These are phyloP conservation scores for Vanilla planifolia DNA, from an alignment of 106 monocot species.

Conservation along the genomic window DNA sequence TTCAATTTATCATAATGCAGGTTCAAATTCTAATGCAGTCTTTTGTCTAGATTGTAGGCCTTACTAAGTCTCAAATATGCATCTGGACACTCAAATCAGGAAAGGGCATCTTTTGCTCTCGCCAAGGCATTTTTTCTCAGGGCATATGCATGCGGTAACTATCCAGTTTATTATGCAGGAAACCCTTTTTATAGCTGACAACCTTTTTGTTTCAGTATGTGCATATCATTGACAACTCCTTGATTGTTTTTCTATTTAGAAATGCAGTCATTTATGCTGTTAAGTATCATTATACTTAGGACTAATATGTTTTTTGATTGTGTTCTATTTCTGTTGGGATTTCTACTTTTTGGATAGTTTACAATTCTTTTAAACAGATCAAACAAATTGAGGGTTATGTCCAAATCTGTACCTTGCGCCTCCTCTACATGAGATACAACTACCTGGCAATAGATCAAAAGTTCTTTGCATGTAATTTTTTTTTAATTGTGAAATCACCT, in stretches of 20 bases:
- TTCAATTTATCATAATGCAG: too few species aligned
- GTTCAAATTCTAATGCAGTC: constrained; percentile 5
- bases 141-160: constrained; percentile 78
- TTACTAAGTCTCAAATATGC: constrained; percentile 53
- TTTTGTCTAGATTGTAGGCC: constrained; percentile 72
- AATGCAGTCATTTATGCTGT: not conserved
- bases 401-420: too few species aligned
- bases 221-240: not conserved
- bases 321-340: not conserved
- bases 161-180: not conserved
- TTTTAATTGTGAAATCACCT: too few species aligned
- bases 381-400: too few species aligned
- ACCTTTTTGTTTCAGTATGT: not conserved
- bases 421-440: too few species aligned
- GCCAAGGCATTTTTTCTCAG: constrained; percentile 39
- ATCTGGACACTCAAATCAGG: constrained; percentile 77
- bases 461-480: too few species aligned
- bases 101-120: constrained; percentile 46
- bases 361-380: too few species aligned
- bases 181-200: not conserved
- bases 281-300: not conserved
- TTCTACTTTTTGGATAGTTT: too few species aligned
- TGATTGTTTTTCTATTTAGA: not conserved
- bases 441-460: too few species aligned
- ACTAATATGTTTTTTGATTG: not conserved